phyloP scores from a whole-genome alignment of 257 asterid species.

The Solanum dulcamara region DNA sequence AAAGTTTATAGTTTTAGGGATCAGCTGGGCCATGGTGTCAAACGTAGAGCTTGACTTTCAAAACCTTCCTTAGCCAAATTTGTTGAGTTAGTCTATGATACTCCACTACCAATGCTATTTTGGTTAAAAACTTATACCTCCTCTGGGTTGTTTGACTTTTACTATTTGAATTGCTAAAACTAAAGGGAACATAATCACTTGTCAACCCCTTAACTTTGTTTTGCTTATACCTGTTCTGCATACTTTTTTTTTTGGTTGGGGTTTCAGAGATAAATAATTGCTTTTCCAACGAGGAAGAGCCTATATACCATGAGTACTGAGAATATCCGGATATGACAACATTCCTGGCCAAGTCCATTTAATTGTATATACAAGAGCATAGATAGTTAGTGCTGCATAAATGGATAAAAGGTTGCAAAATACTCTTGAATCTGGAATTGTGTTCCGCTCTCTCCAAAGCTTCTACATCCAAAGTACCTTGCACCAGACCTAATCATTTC shows the following conservation, averaged over 20 bases:
- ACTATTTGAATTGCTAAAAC: background rate
- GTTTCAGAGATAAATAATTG: background rate
- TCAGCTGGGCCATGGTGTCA: background rate
- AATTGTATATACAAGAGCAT: background rate
- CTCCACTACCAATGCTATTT: background rate
- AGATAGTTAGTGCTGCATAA: background rate
- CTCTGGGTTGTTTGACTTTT: background rate
- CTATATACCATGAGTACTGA: background rate
- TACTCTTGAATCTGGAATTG: background rate
- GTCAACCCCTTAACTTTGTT: background rate
- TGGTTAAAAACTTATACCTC: background rate
- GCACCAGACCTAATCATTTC: background rate
- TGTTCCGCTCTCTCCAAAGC: background rate
- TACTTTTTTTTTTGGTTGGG: background rate
- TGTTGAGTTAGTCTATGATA: background rate
- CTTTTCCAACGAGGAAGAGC: background rate
- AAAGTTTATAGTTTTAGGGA: background rate
- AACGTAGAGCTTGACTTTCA: background rate
- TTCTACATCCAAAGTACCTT: background rate
- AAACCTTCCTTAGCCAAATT: background rate
- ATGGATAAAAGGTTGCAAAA: background rate
- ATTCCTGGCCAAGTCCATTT: background rate
- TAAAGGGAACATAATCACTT: background rate
- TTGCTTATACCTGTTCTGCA: background rate
- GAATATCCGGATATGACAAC: background rate